phyloP scores from a whole-genome alignment of 768 basidiomycete species.

The Lyophyllum shimeji region DNA sequence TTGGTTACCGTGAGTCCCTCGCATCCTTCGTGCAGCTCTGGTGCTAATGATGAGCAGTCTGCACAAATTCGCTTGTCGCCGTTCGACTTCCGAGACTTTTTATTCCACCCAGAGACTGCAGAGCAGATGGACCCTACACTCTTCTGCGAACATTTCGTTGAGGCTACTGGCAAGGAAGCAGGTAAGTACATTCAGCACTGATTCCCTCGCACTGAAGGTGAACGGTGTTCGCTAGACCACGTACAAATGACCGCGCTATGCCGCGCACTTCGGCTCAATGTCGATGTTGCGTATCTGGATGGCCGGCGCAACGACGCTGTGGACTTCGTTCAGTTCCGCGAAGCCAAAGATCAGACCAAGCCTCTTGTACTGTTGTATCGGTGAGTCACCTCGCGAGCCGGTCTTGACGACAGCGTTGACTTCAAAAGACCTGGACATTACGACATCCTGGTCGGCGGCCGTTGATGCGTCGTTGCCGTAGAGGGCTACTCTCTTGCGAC shows the following conservation, averaged over 20 bases:
- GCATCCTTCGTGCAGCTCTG: neutral
- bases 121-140: slow-evolving; percentile 53
- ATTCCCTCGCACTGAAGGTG: neutral
- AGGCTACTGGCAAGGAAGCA: slow-evolving; percentile 75
- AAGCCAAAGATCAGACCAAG: slow-evolving; percentile 41
- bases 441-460: slow-evolving; percentile 55
- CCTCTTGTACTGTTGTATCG: slow-evolving; percentile 75
- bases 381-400: slow-evolving; percentile 33
- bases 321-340: slow-evolving; percentile 62
- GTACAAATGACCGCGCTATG: slow-evolving; percentile 80
- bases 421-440: slow-evolving; percentile 78
- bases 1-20: slow-evolving; percentile 56
- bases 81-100: slow-evolving; percentile 65
- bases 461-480: neutral
- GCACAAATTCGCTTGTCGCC: slow-evolving; percentile 73
- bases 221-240: slow-evolving; percentile 57
- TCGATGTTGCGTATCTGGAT: slow-evolving; percentile 82
- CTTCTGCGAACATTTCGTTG: slow-evolving; percentile 80
- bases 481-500: too few relatives aligned
- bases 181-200: slow-evolving; percentile 40
- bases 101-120: slow-evolving; percentile 73
- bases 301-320: slow-evolving; percentile 37
- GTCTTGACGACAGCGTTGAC: neutral
- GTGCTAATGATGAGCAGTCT: slow-evolving; percentile 34
- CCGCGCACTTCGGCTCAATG: slow-evolving; percentile 60